Evolutionary conservation across 208 protist genomes (phyloP).

Genomic region (Trichomonas gallinae): DNA sequence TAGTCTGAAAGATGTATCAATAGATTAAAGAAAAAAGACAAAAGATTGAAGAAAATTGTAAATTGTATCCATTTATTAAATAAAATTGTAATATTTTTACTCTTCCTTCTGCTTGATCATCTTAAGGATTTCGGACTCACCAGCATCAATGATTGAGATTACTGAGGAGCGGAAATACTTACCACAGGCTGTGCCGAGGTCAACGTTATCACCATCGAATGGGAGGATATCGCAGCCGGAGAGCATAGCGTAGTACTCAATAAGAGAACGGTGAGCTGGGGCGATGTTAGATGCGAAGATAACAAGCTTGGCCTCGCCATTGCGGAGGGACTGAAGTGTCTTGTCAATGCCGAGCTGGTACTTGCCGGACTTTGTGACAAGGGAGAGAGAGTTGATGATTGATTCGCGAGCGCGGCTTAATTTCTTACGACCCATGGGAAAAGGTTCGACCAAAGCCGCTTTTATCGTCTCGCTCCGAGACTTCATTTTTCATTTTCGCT

Average conservation of each 20-base stretch:
- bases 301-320: slow-evolving; percentile 80
- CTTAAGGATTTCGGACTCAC: slow-evolving; percentile 72
- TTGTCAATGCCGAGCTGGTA: slow-evolving; percentile 89
- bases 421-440: neutral
- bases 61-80: neutral
- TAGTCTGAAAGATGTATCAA: too few species aligned
- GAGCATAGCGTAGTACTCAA: slow-evolving; percentile 99
- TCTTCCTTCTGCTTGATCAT: slow-evolving; percentile 25
- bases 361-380: slow-evolving; percentile 98
- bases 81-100: neutral
- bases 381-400: slow-evolving; percentile 61
- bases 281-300: slow-evolving; percentile 95
- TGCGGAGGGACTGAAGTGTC: slow-evolving; percentile 83
- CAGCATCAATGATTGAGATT: slow-evolving; percentile 87
- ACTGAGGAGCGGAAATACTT: slow-evolving; percentile 88
- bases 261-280: slow-evolving; percentile 86
- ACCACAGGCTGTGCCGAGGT: slow-evolving; percentile 95
- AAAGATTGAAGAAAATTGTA: neutral
- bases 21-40: neutral
- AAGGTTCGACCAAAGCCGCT: neutral
- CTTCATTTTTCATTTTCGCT: neutral
- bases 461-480: neutral
- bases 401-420: slow-evolving; percentile 10
- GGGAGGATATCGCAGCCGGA: slow-evolving; percentile 92
- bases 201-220: slow-evolving; percentile 91